Base-by-base conservation (phyloP, 192 early-diverging fungal genomes). In the Rhizoclosmatium globosum region DNA sequence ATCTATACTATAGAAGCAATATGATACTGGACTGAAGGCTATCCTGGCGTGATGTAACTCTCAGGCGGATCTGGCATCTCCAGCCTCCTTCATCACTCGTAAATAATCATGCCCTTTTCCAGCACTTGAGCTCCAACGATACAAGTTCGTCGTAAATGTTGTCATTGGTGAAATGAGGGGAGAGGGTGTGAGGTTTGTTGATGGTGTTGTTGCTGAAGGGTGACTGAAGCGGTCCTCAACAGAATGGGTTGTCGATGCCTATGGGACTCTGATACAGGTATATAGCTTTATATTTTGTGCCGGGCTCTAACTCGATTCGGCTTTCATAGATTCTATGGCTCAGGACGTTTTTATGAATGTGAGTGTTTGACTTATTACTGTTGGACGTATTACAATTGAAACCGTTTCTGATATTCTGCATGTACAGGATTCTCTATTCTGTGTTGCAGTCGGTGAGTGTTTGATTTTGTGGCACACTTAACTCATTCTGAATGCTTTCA, bases 211-310 rank as follows among this genome's bases (percentile, higher is more conserved):
- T 67, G 4, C 39, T 41, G 38, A 43, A 65, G n/a, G 13, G 44
- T 71, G 47, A n/a, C 38, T 2, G 43, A 11, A 1, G 13, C 2
- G 6, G 9, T 9, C 1, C 9, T 39, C 41, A 38, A 65, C 50
- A 91, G 89, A 68, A 87, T 91, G 82, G 87, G 87, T 42, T 86
- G 86, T 50, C 79, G 89, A n/a, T 90, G 88, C 53, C 87, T 91
- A 45, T 91, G 89, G 89, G 89, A 91, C 53, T 77, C 88, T 19
- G 89, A 91, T 77, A 84, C 89, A n/a, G 74, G 74, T 76, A 17
- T 48, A 7, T 50, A 45, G 6, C 43, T 39, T 57, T n/a, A 11
- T 62, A 48, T 74, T 45, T 59, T 45, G 6, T 46, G 15, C 13
- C 46, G 17, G 31, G 31, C 31, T 31, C 31, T 31, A 31, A 31